Evolutionary conservation across 345 rosid genomes (phyloP).

Genomic region (Linum usitatissimum): DNA sequence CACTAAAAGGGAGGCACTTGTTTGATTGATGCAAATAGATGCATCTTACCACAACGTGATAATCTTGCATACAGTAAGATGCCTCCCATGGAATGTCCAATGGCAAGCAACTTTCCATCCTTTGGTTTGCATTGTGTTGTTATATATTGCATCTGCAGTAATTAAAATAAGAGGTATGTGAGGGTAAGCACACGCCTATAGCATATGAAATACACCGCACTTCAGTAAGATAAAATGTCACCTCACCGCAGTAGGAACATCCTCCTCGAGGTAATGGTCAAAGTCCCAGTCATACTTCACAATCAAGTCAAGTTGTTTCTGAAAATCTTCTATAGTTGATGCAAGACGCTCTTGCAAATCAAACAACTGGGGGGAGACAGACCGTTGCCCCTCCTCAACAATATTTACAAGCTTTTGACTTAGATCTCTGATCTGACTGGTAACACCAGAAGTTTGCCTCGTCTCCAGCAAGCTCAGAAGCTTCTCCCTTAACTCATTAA

Average conservation of each 20-base stretch:
- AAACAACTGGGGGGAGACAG: slow-evolving; percentile 75
- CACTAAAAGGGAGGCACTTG: neutral
- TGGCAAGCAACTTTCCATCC: slow-evolving; percentile 59
- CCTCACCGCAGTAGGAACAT: slow-evolving; percentile 99
- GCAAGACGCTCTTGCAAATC: slow-evolving; percentile 73
- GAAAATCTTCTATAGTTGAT: slow-evolving; percentile 76
- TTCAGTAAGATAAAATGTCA: slow-evolving; percentile 33
- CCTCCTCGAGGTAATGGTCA: slow-evolving; percentile 85
- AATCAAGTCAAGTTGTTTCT: slow-evolving; percentile 86
- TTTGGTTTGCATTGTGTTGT: slow-evolving; percentile 36
- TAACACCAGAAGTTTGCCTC: slow-evolving; percentile 62
- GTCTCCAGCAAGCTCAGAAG: slow-evolving; percentile 65
- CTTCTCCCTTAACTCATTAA: slow-evolving; percentile 57
- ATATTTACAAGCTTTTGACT: slow-evolving; percentile 61
- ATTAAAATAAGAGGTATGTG: slow-evolving; percentile 6
- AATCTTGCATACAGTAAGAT: slow-evolving; percentile 60
- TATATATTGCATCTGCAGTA: slow-evolving; percentile 53
- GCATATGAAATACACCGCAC: slow-evolving; percentile 14
- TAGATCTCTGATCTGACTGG: slow-evolving; percentile 59
- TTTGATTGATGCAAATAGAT: neutral
- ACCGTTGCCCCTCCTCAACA: slow-evolving; percentile 69
- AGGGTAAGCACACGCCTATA: slow-evolving; percentile 5
- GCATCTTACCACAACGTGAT: slow-evolving; percentile 46
- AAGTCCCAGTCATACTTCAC: slow-evolving; percentile 94
- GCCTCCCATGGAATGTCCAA: slow-evolving; percentile 84